Evolutionary conservation across 2,329 filamentous ascomycete species (phyloP), one percentile per base, ranked within the genome.

Genomic region (Aureobasidium uvarum): DNA sequence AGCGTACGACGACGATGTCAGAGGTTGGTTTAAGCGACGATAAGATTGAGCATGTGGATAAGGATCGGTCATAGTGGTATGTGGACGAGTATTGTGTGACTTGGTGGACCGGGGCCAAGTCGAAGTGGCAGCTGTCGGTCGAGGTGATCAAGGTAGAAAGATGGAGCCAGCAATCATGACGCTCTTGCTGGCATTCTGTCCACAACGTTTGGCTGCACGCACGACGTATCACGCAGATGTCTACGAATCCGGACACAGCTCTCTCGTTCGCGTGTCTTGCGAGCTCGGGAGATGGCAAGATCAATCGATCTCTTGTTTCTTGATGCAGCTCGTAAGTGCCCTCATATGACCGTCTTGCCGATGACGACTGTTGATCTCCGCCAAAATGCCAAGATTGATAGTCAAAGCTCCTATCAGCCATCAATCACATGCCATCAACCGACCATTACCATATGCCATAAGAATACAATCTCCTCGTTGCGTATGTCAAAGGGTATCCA

Each of bases 1-100:
- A 70, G 85, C 85, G 77, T 87, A 87, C 60, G 86, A 87, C 48
- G 83, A 83, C 18, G 60, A 25, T 7, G 38, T 36, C 18, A 48
- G 38, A 54, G 46, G 36, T 45, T 63, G 48, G 25, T 54, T 63
- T 8, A 54, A 11, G 69, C 84, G 79, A 71, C 72, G 74, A 76
- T 78, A 78, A 74, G 63, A 67, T 43, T 50, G 18, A 23, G 60
- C 3, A 25, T 48, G 28, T 16, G 78, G 73, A 70, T 78, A 76
- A 71, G 75, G 73, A 75, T 81, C 78, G 70, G 76, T 76, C 79
- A 81, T 82, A 71, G 11, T 66, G 48, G n/a, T 7, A 7, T 36
- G 38, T 6, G 18, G 46, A n/a, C 46, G 8, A 23, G 50, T 20
- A n/a, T 1, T 18, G 11, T 36, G 33, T 36, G 33, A 36, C 2